Base-by-base conservation (phyloP, 495 filamentous ascomycete genomes). In the Penicillium odoratum region DNA sequence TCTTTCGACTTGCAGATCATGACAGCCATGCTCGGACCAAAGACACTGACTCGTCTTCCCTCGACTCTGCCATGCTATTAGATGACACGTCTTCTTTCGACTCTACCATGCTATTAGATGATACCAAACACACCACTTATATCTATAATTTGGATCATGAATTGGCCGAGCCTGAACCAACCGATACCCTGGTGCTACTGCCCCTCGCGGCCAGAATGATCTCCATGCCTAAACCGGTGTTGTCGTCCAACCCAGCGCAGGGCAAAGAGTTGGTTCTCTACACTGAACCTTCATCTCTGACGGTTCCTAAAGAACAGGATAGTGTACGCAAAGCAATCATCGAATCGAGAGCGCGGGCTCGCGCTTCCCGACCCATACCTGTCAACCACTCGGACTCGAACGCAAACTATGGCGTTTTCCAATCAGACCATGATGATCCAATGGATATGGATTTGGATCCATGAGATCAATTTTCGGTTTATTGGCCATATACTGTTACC, bases 91-190 rank as follows among this genome's bases (percentile, higher is more conserved):
- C 77, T 83, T 45, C 82, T 60, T 71, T 64, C 25, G 63, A 64
- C 33, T 33, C 46, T 56, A 87, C 70, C 36, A 96, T 98, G 94
- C 81, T 90, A 50, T 73, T 98, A 51, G 94, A 98, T 75, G 87
- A 97, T 70, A 88, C 92, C 16, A 87, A 88, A 60, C 77, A 93
- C 71, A 91, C 86, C 55, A 83, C 96, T 51, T 98, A 92, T 78
- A 92, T 98, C 67, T 83, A 93, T 77, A 84, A 94, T 68, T 77
- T 98, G 26, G 94, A 96, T 61, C 89, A 83, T 52, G 93, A 98
- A 75, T 81, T 97, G 42, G 85, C 85, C 0, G 88, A 89, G 7
- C 66, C 76, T 26, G 83, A 86, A 21, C 62, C 68, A 44, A 70
- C 85, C 38, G 75, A 74, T 53, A 80, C 75, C 51, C 74, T 95